Evolutionary conservation across 768 basidiomycete genomes (phyloP), one percentile per base, ranked within the genome.

Genomic region (Hemileccinum rubropunctum): DNA sequence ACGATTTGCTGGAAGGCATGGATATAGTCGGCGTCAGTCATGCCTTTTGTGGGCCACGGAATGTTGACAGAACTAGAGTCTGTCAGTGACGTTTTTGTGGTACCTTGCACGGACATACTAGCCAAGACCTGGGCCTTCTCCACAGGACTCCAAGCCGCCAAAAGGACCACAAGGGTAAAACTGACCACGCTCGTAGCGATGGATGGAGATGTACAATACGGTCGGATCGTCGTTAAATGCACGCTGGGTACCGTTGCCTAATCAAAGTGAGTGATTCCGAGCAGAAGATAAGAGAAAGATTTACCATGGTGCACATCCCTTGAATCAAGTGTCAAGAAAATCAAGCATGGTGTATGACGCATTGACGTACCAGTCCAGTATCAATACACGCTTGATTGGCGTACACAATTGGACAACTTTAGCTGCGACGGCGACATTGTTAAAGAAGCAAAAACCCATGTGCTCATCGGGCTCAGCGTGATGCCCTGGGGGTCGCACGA

Each of bases 401-500:
- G 88, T 87, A 47, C 76, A 58, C 54, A 86, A 72, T 64, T 91
- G 86, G 17, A 89, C 83, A 21, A 93, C 88, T 60, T 83, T 82
- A 17, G 91, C 81, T 1, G 95, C 95, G 14, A 99, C 89, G 1
- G 97, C 88, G 30, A 95, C 94, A 63, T 99, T 99, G 69, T 99
- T 99, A 74, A 94, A 97, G 74, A 99, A 97, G 70, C 97, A 98
- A 68, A 99, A 99, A 1, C 97, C 97, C 95, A 98, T 98, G 56
- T 92, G 90, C 64, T 95, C 88, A 56, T 97, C 91, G 5, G 97
- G 97, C 65, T 99, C 97, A 6, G 97, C 95, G 62, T 99, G 97
- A 65, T 99, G 97, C 0, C 97, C 97, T 0, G 97, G 97, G 12
- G 97, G 97, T 46, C 97, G 82, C 32, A 98, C 95, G 53, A 98